Conservation (phyloP, 2,329 filamentous ascomycete species). For the Exophiala lecanii-corni region DNA sequence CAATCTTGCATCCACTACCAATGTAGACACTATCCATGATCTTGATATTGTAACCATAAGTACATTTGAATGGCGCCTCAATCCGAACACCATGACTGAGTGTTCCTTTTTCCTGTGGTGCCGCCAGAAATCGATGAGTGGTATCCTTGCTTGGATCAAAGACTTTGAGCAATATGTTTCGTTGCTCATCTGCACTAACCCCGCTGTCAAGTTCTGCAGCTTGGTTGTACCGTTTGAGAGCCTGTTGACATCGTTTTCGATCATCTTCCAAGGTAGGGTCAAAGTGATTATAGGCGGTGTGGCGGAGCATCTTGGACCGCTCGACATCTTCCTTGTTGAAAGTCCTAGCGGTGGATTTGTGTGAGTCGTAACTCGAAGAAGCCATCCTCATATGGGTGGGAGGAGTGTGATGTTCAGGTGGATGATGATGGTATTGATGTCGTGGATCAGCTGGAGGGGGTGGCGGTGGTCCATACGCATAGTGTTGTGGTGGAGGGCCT, state of each 20-base stretch:
- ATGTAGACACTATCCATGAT: conserved; percentile 83
- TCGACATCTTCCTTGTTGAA: conserved; percentile 54
- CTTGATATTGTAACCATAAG: conserved; percentile 92
- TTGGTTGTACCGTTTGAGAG: conserved; percentile 83
- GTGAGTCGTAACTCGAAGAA: conserved; percentile 11
- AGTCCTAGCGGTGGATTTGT: conserved; percentile 14
- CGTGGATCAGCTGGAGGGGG: conserved; percentile 2
- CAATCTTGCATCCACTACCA: conserved; percentile 75
- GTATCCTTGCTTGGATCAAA: conserved; percentile 67
- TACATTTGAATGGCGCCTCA: conserved; percentile 84
- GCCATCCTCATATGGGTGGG: conserved; percentile 9
- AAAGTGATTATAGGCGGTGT: conserved; percentile 73
- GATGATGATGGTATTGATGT: conserved; percentile 2
- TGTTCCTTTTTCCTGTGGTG: conserved; percentile 41
- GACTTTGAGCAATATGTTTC: conserved; percentile 53
- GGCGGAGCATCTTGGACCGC: conserved; percentile 84
- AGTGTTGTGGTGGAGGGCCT: conserved; percentile 9
- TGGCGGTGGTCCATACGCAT: conserved; percentile 9
- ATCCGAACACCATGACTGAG: conserved; percentile 74
- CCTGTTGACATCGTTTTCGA: conserved; percentile 75
- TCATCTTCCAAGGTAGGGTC: conserved; percentile 74
- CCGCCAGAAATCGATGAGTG: conserved; percentile 58
- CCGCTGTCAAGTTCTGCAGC: conserved; percentile 69
- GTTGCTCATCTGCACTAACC: conserved; percentile 47
- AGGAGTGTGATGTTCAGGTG: conserved; percentile 2